Evolutionary conservation across 1,139 yeast species (phyloP).

Genomic region (Kodamaea fungicola): DNA sequence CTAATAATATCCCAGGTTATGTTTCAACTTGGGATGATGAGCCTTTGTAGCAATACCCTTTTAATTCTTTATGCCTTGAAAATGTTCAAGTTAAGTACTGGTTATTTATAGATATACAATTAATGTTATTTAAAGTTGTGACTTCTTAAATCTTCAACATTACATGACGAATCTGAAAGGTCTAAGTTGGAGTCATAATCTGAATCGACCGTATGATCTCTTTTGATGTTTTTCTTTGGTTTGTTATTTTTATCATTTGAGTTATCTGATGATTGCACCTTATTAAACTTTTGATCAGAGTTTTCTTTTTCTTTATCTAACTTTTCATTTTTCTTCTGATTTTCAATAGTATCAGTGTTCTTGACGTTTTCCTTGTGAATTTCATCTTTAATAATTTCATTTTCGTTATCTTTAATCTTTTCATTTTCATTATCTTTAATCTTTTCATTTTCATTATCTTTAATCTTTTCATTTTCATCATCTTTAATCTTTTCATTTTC

Average conservation of each 20-base stretch:
- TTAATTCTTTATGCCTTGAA: too few relatives aligned
- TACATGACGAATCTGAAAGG: conserved; percentile 12
- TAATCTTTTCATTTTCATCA: conserved; percentile 12
- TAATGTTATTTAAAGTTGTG: conserved; percentile 3
- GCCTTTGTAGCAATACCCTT: too few relatives aligned
- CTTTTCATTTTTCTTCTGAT: not conserved
- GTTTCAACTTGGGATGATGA: conserved; percentile 20
- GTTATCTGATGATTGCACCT: too few relatives aligned
- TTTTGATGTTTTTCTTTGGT: conserved; percentile 1
- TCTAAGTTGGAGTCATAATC: conserved; percentile 29
- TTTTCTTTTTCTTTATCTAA: not conserved
- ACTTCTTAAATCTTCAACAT: conserved; percentile 4
- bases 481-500: conserved; percentile 3
- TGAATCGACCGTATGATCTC: conserved; percentile 26
- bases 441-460: too few relatives aligned
- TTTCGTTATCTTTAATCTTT: conserved; percentile 5
- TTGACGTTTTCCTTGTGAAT: conserved; percentile 6
- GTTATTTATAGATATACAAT: too few relatives aligned
- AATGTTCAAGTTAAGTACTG: too few relatives aligned
- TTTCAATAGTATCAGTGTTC: not conserved
- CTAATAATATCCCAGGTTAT: conserved; percentile 27
- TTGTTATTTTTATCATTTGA: not conserved
- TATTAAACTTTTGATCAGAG: too few relatives aligned
- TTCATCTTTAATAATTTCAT: too few relatives aligned
- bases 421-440: too few relatives aligned